These are phyloP conservation scores for Xylariaceae sp. DNA, from an alignment of 2,329 filamentous ascomycete species.

Conservation along the genomic window DNA sequence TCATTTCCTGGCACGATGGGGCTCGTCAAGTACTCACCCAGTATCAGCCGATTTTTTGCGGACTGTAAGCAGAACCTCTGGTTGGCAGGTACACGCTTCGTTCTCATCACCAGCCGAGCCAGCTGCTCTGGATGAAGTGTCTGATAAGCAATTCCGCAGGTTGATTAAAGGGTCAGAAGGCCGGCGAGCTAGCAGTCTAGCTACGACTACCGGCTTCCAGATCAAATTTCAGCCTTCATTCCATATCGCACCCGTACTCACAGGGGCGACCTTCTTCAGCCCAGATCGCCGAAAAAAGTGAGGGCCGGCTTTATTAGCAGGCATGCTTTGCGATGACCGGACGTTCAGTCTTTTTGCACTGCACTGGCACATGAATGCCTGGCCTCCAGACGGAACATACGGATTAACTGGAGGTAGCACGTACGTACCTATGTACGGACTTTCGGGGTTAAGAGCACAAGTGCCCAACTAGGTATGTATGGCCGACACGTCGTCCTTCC, in stretches of 20 bases:
- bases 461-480: not conserved
- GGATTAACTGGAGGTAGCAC: too few species aligned
- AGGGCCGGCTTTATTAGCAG: too few species aligned
- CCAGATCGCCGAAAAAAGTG: not conserved
- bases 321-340: too few species aligned
- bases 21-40: constrained; percentile 23
- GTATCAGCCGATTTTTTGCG: constrained; percentile 10
- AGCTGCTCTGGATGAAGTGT: not conserved
- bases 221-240: not conserved
- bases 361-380: too few species aligned
- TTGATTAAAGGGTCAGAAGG: not conserved
- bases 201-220: not conserved
- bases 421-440: not conserved
- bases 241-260: too few species aligned
- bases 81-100: not conserved
- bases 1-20: constrained; percentile 24
- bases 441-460: not conserved
- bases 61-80: constrained; percentile 7
- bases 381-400: too few species aligned
- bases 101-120: not conserved
- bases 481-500: not conserved
- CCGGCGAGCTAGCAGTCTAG: not conserved
- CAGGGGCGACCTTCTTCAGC: too few species aligned
- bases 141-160: not conserved
- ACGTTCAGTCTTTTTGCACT: too few species aligned